Conservation (phyloP, 768 basidiomycete species). For the Megacollybia marginata region DNA sequence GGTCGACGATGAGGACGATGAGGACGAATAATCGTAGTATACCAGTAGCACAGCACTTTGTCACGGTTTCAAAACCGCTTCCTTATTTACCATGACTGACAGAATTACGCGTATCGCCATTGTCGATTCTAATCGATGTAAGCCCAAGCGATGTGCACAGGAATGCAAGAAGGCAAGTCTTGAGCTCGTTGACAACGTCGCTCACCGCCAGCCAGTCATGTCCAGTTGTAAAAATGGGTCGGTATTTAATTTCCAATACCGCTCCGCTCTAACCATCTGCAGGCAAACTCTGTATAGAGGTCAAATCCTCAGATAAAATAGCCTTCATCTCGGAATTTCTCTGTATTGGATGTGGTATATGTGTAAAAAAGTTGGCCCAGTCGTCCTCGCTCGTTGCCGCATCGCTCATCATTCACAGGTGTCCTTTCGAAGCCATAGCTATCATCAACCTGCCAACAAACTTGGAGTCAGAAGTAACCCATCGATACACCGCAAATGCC, state of each 20-base stretch:
- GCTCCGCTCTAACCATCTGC: neutral
- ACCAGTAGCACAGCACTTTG: too few species aligned
- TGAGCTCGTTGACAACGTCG: neutral
- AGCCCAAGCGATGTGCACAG: slow-evolving; percentile 94
- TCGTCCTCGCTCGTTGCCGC: neutral
- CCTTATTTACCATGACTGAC: slow-evolving; percentile 56
- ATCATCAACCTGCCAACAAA: slow-evolving; percentile 99
- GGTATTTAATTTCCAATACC: slow-evolving; percentile 10
- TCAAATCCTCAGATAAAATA: slow-evolving; percentile 93
- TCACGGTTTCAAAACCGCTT: too few species aligned
- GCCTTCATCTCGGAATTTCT: slow-evolving; percentile 98
- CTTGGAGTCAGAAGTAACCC: slow-evolving; percentile 91
- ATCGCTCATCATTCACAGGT: slow-evolving; percentile 40
- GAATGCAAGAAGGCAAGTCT: slow-evolving; percentile 89
- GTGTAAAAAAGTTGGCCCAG: slow-evolving; percentile 87
- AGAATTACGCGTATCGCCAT: slow-evolving; percentile 98
- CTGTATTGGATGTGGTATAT: slow-evolving; percentile 99
- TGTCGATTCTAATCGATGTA: slow-evolving; percentile 86
- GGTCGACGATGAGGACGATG: too few species aligned
- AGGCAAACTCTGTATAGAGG: slow-evolving; percentile 99
- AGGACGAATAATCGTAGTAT: too few species aligned
- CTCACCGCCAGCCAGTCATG: slow-evolving; percentile 52
- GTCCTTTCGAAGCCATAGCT: slow-evolving; percentile 97
- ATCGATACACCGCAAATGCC: slow-evolving; percentile 96
- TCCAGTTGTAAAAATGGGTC: slow-evolving; percentile 97